Base-by-base conservation (phyloP, 2,329 filamentous ascomycete genomes). In the Aureobasidium pullulans region DNA sequence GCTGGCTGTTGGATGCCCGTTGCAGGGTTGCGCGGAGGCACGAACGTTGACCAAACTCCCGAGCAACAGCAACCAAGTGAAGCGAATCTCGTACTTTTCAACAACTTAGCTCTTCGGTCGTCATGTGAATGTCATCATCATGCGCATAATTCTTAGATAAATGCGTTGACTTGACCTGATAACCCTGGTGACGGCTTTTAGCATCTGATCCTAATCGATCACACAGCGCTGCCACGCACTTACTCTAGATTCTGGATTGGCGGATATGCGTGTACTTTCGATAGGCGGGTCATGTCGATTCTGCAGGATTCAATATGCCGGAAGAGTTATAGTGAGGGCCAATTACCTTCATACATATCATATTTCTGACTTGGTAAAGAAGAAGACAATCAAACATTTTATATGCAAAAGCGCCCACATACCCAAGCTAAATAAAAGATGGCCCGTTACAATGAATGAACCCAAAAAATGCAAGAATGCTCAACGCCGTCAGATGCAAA, bases 401-500 rank as follows among this genome's bases (percentile, higher is more conserved):
- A 29, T 46, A 32, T 56, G 31, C 19, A 46, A 32, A 23, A 44
- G 29, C 50, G 39, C 39, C 50, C 37, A 34, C 50, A 13, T 42
- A 34, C 50, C 50, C 50, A 54, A 34, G 50, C 50, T 42, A 42
- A 34, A 28, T 54, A 43, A 42, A 43, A 54, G 28, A 37, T 43
- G 29, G 19, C 16, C 23, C 23, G 19, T 36, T n/a, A 6, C 15
- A 44, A 54, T 28, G 29, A 56, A 44, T 32, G 28, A n/a, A 54
- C 39, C 23, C 40, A 28, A 57, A 15, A 36, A 11, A 57, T 37
- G 37, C 40, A 44, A 44, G 8, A 10, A 48, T 47, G 34, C 32
- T 48, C 40, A 48, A 57, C 54, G 54, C 54, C 54, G 19, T 34
- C 42, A 28, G 19, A 57, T 57, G 54, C 54, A 57, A 28, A 47